Base-by-base conservation (phyloP, 768 basidiomycete genomes). In the Sarcodon aspratus region DNA sequence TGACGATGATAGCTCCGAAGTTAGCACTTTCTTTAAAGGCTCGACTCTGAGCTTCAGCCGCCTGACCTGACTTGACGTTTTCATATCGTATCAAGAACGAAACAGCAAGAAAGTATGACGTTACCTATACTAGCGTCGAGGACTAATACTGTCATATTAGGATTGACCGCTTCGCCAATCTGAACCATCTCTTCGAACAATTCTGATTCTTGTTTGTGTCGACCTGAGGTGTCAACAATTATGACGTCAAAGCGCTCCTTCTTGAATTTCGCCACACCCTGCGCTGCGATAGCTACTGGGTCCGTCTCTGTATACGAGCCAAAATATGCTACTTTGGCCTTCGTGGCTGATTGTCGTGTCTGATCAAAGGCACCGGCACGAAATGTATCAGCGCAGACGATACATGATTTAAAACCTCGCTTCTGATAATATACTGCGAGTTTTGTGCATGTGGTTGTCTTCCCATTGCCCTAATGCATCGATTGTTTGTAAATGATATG, bases 281-380 rank as follows among this genome's bases (percentile, higher is more conserved):
- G 82, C 1, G 87, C 82, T 9, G 96, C 94, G 56, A 96, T 97
- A 1, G 82, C 73, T 7, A 98, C 96, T 2, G 96, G 96, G 63
- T 99, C 94, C 13, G 93, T 97, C 67, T 99, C 96, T 36, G 96
- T 99, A 67, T 99, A 98, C 47, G 89, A 93, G 17, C 96, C 96
- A 67, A 93, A 99, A 75, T 96, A 99, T 3, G 96, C 93, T 11
- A 99, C 91, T 64, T 97, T 98, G 36, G 96, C 96, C 65, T 96
- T 95, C 11, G 93, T 96, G 15, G 96, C 95, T 45, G 95, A 97
- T 69, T 99, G 96, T 61, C 96, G 84, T 9, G 96, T 91, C 65
- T 99, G 96, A 67, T 99, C 96, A 66, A 99, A 99, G 35, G 96
- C 96, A 46, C 96, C 96, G 3, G 96, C 96, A 68, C 96, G 88